phyloP scores from a whole-genome alignment of 139 green algal species.

The Marvania coccoides region DNA sequence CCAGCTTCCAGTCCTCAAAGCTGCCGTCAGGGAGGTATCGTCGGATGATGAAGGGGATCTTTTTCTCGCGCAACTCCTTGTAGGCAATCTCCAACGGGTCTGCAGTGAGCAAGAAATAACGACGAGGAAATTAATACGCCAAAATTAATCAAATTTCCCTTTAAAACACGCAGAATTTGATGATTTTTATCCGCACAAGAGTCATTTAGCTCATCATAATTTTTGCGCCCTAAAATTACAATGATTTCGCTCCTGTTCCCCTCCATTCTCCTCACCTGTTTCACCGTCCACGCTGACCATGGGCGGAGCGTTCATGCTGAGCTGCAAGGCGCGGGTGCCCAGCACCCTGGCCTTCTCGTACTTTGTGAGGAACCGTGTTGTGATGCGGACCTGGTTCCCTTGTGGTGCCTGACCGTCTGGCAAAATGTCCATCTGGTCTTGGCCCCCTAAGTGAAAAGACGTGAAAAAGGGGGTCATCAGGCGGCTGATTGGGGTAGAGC shows the following conservation, averaged over 20 bases:
- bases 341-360: conserved; percentile 93
- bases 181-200: conserved; percentile 27
- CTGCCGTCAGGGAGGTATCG: conserved; percentile 93
- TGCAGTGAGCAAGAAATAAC: background rate
- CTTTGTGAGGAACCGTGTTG: conserved; percentile 96
- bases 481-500: background rate
- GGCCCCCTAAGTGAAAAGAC: background rate
- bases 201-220: too few species aligned
- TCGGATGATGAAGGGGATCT: conserved; percentile 97
- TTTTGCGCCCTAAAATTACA: too few species aligned
- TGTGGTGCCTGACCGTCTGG: background rate
- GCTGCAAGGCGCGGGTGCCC: conserved; percentile 88
- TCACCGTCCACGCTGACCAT: conserved; percentile 86
- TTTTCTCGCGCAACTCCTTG: conserved; percentile 92
- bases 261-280: conserved; percentile 48
- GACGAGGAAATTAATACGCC: background rate
- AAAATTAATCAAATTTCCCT: background rate
- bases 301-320: conserved; percentile 92
- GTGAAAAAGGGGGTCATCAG: background rate
- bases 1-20: conserved; percentile 94
- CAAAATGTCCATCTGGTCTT: background rate
- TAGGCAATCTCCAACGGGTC: conserved; percentile 75
- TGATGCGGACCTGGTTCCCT: conserved; percentile 62
- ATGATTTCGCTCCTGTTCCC: too few species aligned
- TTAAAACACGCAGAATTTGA: background rate